phyloP scores from a whole-genome alignment of 2,329 filamentous ascomycete species.

The Xylariaceae sp. region DNA sequence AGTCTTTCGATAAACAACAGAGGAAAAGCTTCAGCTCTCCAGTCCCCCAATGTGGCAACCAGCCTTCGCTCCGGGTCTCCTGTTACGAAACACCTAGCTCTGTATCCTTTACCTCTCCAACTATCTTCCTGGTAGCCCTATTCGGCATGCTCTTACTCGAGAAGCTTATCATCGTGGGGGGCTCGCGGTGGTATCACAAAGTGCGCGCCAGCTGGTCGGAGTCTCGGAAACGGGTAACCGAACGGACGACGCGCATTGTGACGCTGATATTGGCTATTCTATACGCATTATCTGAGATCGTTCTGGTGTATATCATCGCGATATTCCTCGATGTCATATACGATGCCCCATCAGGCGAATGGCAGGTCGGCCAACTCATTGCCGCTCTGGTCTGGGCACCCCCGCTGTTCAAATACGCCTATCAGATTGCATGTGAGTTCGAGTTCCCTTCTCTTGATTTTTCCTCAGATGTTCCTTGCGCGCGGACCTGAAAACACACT shows the following conservation, averaged over 20 bases:
- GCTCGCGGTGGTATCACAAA: background rate
- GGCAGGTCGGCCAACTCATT: background rate
- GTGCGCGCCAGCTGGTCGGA: background rate
- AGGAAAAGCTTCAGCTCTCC: background rate
- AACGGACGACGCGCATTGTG: background rate
- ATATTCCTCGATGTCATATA: background rate
- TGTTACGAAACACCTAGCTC: background rate
- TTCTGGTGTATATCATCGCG: background rate
- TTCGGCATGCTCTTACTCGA: background rate
- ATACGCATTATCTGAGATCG: background rate
- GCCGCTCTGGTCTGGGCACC: background rate
- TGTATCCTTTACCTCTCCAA: no score
- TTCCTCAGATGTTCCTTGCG: no score
- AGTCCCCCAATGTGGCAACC: background rate
- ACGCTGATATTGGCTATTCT: background rate
- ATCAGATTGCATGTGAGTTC: background rate
- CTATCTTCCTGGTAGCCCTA: background rate
- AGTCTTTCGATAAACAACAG: background rate
- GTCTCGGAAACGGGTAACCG: background rate
- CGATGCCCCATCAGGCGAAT: background rate
- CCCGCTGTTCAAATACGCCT: background rate
- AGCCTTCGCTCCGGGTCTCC: background rate
- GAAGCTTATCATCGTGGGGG: background rate
- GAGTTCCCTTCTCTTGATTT: no score
- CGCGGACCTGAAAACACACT: no score